phyloP scores from a whole-genome alignment of 495 filamentous ascomycete species.

The Rhypophila decipiens region DNA sequence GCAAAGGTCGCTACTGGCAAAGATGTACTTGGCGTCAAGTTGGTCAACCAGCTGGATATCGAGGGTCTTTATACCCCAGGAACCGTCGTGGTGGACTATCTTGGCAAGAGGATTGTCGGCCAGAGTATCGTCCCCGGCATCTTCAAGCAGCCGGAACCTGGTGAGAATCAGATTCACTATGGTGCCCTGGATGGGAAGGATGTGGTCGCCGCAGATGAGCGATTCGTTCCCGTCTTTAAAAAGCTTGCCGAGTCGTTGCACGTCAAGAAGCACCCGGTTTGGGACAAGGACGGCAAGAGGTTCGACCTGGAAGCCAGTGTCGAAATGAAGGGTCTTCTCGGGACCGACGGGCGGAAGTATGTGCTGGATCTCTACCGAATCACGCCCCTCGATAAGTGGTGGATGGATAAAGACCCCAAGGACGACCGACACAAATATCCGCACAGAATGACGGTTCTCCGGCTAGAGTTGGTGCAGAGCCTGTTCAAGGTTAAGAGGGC shows the following conservation, averaged over 20 bases:
- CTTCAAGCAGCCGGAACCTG: conserved; percentile 96
- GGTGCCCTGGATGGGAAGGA: conserved; percentile 98
- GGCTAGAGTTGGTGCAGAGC: conserved; percentile 80
- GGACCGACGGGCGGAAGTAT: conserved; percentile 96
- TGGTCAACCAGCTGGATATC: conserved; percentile 96
- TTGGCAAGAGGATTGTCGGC: conserved; percentile 93
- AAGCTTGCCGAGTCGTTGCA: conserved; percentile 80
- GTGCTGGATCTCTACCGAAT: conserved; percentile 94
- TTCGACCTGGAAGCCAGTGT: conserved; percentile 93
- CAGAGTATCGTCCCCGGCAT: conserved; percentile 99
- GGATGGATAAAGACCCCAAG: conserved; percentile 65
- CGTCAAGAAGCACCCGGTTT: conserved; percentile 92
- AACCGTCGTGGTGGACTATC: conserved; percentile 93
- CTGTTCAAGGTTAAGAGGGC: conserved; percentile 80
- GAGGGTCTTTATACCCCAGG: conserved; percentile 89
- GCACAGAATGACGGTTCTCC: conserved; percentile 88
- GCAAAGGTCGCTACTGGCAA: conserved; percentile 95
- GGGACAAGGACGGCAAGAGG: conserved; percentile 90
- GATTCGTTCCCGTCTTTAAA: conserved; percentile 78
- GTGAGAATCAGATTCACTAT: conserved; percentile 98
- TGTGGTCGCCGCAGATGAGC: conserved; percentile 79
- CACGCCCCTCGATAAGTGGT: conserved; percentile 83
- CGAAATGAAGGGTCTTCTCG: conserved; percentile 94
- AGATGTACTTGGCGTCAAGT: conserved; percentile 87
- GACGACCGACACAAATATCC: conserved; percentile 61